A percentile compares a stretch with the other conserved stretches of the same genome.
These are phyloP conservation scores for Tulasnella sp. DNA, from an alignment of 768 basidiomycete genomes.

Conservation along the genomic window DNA sequence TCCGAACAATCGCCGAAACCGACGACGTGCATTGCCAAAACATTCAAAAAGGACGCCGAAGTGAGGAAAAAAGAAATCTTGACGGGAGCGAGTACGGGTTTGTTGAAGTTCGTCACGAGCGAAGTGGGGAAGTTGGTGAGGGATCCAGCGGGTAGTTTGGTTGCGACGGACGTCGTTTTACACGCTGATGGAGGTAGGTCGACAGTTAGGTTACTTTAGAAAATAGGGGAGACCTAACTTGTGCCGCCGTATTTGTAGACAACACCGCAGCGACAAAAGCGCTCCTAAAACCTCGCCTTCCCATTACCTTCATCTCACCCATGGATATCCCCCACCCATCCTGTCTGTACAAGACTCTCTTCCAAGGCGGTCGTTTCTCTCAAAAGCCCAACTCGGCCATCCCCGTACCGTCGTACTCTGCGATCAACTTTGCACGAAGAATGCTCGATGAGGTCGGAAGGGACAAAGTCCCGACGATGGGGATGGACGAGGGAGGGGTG, in stretches of 20 bases:
- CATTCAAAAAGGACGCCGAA: constrained; percentile 75
- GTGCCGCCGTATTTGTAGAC: constrained; percentile 46
- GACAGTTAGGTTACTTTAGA: constrained; percentile 32
- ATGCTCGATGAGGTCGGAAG: constrained; percentile 55
- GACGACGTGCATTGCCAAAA: constrained; percentile 61
- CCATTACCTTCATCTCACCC: constrained; percentile 56
- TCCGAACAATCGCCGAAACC: constrained; percentile 65
- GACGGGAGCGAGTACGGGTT: constrained; percentile 63
- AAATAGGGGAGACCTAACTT: background rate
- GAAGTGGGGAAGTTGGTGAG: constrained; percentile 58
- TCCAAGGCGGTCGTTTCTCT: constrained; percentile 88
- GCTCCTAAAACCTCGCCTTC: constrained; percentile 51
- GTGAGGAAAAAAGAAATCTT: constrained; percentile 67
- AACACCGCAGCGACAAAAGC: constrained; percentile 59
- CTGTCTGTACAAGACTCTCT: constrained; percentile 79
- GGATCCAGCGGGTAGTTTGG: constrained; percentile 75
- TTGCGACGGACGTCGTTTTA: constrained; percentile 78
- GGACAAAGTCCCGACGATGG: constrained; percentile 53
- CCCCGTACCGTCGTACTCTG: constrained; percentile 52
- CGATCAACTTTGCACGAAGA: constrained; percentile 52
- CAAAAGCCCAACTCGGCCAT: constrained; percentile 55
- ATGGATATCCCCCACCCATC: constrained; percentile 81
- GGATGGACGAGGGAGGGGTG: constrained; percentile 52
- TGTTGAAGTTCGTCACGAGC: constrained; percentile 66
- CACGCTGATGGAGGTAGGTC: constrained; percentile 71